phyloP scores from a whole-genome alignment of 805 yeast genomes.

The Hanseniaspora taiwanica region DNA sequence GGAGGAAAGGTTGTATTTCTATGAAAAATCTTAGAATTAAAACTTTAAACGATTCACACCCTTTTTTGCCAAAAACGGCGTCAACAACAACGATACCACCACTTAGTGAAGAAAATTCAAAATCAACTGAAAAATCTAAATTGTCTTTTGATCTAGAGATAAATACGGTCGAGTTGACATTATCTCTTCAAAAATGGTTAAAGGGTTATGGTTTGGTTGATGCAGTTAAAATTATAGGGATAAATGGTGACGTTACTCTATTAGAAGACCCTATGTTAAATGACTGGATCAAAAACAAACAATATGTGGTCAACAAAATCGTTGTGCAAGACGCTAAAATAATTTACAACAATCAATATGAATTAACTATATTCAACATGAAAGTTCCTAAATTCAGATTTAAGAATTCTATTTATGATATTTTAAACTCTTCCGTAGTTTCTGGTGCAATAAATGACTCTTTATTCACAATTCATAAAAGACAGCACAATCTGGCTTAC shows the following conservation, averaged over 20 bases:
- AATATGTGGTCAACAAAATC: conserved; percentile 2
- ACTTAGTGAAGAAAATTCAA: conserved; percentile 20
- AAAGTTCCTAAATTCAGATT: conserved; percentile 49
- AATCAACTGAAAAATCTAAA: conserved; percentile 60
- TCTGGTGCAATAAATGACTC: conserved; percentile 68
- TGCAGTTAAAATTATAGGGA: conserved; percentile 64
- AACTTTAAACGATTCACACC: conserved; percentile 40
- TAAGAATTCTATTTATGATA: conserved; percentile 46
- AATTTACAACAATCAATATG: conserved; percentile 11
- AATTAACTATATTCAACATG: conserved; percentile 49
- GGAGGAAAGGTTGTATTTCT: conserved; percentile 75
- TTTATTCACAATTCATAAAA: conserved; percentile 62
- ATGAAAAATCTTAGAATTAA: conserved; percentile 64
- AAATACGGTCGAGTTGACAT: conserved; percentile 65
- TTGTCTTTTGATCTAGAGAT: conserved; percentile 69
- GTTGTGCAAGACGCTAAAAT: conserved; percentile 3
- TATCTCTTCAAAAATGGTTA: conserved; percentile 77
- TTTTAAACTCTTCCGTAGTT: conserved; percentile 55
- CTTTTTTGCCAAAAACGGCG: too few relatives aligned
- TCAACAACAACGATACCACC: too few relatives aligned
- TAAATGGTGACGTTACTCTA: conserved; percentile 55
- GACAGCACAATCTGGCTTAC: conserved; percentile 44
- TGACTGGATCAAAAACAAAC: conserved; percentile 3
- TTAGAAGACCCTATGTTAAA: conserved; percentile 36
- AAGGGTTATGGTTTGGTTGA: conserved; percentile 75